These are phyloP conservation scores for Schwanniomyces polymorphus DNA, from an alignment of 805 yeast species.

Conservation along the genomic window DNA sequence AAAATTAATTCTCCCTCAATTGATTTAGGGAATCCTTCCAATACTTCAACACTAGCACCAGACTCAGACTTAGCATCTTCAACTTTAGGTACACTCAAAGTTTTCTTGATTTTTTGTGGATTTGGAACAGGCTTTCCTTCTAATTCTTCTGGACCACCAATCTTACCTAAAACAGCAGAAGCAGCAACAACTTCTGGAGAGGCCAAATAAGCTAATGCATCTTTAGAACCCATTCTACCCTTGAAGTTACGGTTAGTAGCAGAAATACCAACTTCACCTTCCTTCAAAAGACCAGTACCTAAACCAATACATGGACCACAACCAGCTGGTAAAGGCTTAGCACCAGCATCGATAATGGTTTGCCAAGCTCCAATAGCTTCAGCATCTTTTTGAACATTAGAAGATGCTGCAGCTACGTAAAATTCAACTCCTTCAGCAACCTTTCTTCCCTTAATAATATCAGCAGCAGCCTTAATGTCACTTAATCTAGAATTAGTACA, in stretches of 20 bases:
- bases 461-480: constrained; percentile 94
- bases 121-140: constrained; percentile 50
- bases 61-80: constrained; percentile 30
- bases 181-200: constrained; percentile 99
- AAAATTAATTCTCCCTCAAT: constrained; percentile 90
- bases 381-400: constrained; percentile 90
- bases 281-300: constrained; percentile 90
- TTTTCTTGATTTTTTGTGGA: constrained; percentile 52
- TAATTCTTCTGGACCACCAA: constrained; percentile 89
- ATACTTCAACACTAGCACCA: constrained; percentile 59
- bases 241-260: constrained; percentile 98
- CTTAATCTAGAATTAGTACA: constrained; percentile 94
- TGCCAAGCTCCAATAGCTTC: constrained; percentile 93
- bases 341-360: constrained; percentile 85
- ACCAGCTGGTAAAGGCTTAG: constrained; percentile 94
- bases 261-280: constrained; percentile 97
- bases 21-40: constrained; percentile 87
- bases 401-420: constrained; percentile 96
- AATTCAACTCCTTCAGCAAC: constrained; percentile 90
- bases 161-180: constrained; percentile 91
- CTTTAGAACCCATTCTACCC: constrained; percentile 98
- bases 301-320: constrained; percentile 99
- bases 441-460: constrained; percentile 75
- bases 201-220: constrained; percentile 92
- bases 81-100: constrained; percentile 22